Evolutionary conservation across 176 grass and related monocot species (phyloP).

Genomic region (Pontederia paniculata): DNA sequence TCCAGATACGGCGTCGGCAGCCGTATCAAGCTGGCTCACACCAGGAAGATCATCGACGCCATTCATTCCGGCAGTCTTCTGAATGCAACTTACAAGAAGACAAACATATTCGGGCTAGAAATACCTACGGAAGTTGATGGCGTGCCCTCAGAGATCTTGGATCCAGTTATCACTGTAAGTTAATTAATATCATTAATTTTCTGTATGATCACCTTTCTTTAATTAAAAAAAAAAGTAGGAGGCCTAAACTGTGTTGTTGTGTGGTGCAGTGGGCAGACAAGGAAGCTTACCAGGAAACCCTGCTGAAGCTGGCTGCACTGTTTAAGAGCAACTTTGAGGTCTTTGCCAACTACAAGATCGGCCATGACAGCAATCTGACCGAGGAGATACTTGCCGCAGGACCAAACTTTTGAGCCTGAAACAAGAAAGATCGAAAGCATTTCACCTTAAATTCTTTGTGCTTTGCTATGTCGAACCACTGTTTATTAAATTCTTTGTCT

Average conservation of each 20-base stretch:
- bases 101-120: slow-evolving; percentile 83
- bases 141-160: slow-evolving; percentile 84
- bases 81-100: slow-evolving; percentile 66
- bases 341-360: slow-evolving; percentile 80
- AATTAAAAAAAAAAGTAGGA: too few relatives aligned
- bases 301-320: slow-evolving; percentile 74
- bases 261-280: slow-evolving; percentile 64
- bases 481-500: too few relatives aligned
- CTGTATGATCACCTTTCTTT: not conserved
- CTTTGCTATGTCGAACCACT: too few relatives aligned
- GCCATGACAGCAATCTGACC: slow-evolving; percentile 49
- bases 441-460: too few relatives aligned
- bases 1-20: slow-evolving; percentile 94
- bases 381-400: slow-evolving; percentile 93
- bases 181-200: not conserved
- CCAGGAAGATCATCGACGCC: slow-evolving; percentile 96
- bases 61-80: slow-evolving; percentile 90
- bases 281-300: slow-evolving; percentile 61
- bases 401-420: slow-evolving; percentile 55
- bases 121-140: slow-evolving; percentile 67
- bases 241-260: not conserved
- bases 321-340: slow-evolving; percentile 99
- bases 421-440: too few relatives aligned
- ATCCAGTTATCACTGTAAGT: slow-evolving; percentile 90
- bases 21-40: slow-evolving; percentile 71